Percentiles rank a stretch among this genome's conserved stretches.
These are phyloP conservation scores for Ceratobasidium sp. DNA, from an alignment of 1,284 basidiomycete species.

Conservation along the genomic window DNA sequence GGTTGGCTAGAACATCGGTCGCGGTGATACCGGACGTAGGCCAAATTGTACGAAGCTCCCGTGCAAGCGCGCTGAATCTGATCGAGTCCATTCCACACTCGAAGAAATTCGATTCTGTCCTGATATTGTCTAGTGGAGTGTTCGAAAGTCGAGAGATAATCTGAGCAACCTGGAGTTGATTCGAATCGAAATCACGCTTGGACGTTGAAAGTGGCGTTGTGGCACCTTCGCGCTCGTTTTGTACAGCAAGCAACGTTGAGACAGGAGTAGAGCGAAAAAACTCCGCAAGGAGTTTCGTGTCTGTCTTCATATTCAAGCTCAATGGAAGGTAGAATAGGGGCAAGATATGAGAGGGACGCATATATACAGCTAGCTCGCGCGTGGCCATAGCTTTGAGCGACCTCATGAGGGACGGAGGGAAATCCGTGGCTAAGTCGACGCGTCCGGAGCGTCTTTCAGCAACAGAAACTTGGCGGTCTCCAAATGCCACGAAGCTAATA, in stretches of 20 bases:
- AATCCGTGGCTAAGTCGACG: conserved; percentile 54
- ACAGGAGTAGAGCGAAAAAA: conserved; percentile 57
- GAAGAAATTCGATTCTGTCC: conserved; percentile 58
- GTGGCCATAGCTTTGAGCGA: conserved; percentile 58
- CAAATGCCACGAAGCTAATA: conserved; percentile 63
- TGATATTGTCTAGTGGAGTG: conserved; percentile 10
- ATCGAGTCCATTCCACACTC: conserved; percentile 65
- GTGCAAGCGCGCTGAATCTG: conserved; percentile 59
- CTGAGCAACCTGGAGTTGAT: conserved; percentile 23
- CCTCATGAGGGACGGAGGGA: conserved; percentile 58
- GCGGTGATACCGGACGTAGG: conserved; percentile 53
- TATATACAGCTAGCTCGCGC: conserved; percentile 65
- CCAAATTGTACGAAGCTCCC: conserved; percentile 57
- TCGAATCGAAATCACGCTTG: conserved; percentile 37
- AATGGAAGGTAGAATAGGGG: conserved; percentile 65
- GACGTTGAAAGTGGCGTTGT: conserved; percentile 22
- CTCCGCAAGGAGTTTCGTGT: conserved; percentile 60
- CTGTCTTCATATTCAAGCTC: conserved; percentile 66
- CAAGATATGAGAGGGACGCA: conserved; percentile 67
- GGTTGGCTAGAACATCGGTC: conserved; percentile 55
- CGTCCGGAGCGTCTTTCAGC: conserved; percentile 58
- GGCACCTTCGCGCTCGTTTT: conserved; percentile 6
- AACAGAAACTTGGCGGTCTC: conserved; percentile 57
- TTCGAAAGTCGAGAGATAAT: conserved; percentile 32
- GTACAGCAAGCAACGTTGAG: conserved; percentile 21